Percentiles rank a stretch among this genome's conserved stretches.
Evolutionary conservation across 768 basidiomycete genomes (phyloP).

Genomic region (Tylopilus subfusipes): DNA sequence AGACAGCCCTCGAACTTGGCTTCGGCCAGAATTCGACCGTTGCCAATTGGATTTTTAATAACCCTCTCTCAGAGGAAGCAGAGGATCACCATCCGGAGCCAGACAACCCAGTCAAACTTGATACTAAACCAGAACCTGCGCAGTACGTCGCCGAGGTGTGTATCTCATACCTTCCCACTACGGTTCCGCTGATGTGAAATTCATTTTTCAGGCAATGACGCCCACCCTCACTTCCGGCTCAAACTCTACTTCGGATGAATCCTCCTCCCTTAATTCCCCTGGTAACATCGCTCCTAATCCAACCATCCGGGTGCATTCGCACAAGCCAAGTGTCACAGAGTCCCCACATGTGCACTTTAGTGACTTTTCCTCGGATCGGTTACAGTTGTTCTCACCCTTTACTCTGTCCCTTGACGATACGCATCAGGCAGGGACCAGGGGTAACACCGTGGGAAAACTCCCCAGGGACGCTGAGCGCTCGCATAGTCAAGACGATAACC

Average conservation of each 20-base stretch:
- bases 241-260: slow-evolving; percentile 43
- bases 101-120: neutral
- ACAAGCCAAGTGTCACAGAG: slow-evolving; percentile 29
- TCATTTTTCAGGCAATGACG: slow-evolving; percentile 20
- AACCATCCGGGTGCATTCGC: slow-evolving; percentile 22
- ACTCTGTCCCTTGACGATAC: slow-evolving; percentile 9
- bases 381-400: slow-evolving; percentile 26
- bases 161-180: neutral
- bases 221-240: slow-evolving; percentile 41
- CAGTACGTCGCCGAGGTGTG: slow-evolving; percentile 31
- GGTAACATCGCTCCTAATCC: slow-evolving; percentile 16
- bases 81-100: slow-evolving; percentile 36
- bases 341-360: slow-evolving; percentile 30
- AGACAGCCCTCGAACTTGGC: slow-evolving; percentile 68
- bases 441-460: neutral
- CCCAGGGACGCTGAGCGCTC: slow-evolving; percentile 13
- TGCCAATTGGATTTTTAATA: slow-evolving; percentile 71
- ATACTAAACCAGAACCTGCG: slow-evolving; percentile 9
- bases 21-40: slow-evolving; percentile 56
- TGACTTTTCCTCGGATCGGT: slow-evolving; percentile 31
- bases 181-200: slow-evolving; percentile 11
- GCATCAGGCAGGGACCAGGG: neutral
- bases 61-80: slow-evolving; percentile 53
- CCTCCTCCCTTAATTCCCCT: slow-evolving; percentile 31
- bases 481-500: slow-evolving; percentile 23